Conservation (phyloP, 148 eudicot species). For the Chenopodium formosanum region DNA sequence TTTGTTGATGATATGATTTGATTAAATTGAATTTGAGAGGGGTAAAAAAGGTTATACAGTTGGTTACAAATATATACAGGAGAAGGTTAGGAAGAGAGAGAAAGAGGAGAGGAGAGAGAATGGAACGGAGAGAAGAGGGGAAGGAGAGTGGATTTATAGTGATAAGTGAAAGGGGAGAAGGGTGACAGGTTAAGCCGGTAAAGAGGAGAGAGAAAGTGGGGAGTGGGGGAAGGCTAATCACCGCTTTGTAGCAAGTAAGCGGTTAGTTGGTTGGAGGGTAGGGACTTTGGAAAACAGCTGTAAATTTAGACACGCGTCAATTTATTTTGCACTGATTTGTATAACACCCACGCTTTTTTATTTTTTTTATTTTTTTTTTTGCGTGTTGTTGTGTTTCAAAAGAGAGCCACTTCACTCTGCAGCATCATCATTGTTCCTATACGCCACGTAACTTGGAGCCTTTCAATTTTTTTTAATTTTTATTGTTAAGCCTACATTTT, state of each 20-base stretch:
- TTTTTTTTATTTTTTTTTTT: not conserved
- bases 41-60: too few species aligned
- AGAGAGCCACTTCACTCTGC: conserved; percentile 9
- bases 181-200: conserved; percentile 24
- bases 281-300: conserved; percentile 69
- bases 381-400: not conserved
- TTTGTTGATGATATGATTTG: too few species aligned
- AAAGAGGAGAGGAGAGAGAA: not conserved
- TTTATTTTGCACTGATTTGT: conserved; percentile 27
- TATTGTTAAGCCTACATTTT: not conserved
- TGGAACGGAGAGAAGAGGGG: conserved; percentile 4
- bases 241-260: conserved; percentile 46
- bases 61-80: conserved; percentile 9
- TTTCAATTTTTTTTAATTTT: conserved; percentile 4
- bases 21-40: too few species aligned
- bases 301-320: conserved; percentile 60
- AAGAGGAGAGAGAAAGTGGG: not conserved
- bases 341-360: conserved; percentile 8
- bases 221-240: conserved; percentile 31
- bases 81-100: not conserved
- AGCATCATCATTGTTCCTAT: conserved; percentile 19
- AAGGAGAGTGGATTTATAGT: conserved; percentile 18
- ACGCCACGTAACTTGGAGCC: conserved; percentile 29
- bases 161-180: not conserved
- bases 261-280: conserved; percentile 32